Evolutionary conservation across 768 basidiomycete species (phyloP).

Genomic region (Paxillus ammoniavirescens): DNA sequence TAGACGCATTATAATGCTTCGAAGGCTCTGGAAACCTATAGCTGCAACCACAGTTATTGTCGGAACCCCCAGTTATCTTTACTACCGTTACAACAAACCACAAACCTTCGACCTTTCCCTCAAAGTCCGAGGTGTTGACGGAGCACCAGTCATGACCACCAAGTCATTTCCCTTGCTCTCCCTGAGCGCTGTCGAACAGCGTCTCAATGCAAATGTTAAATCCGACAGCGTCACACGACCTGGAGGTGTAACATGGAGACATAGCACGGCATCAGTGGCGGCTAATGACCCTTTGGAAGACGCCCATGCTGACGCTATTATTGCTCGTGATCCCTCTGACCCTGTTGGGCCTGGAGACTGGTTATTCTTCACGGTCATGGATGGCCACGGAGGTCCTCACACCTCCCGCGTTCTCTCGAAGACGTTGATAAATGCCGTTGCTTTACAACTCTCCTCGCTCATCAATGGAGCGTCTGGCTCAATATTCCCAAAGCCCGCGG

Average conservation of each 20-base stretch:
- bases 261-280: conserved; percentile 74
- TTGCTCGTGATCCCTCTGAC: conserved; percentile 62
- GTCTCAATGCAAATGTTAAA: conserved; percentile 54
- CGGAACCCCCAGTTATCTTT: conserved; percentile 58
- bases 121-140: conserved; percentile 52
- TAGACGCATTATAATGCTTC: conserved; percentile 48
- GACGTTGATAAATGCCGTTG: conserved; percentile 81
- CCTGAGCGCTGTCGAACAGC: conserved; percentile 51
- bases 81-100: conserved; percentile 45
- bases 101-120: conserved; percentile 62
- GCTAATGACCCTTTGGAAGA: conserved; percentile 95
- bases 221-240: conserved; percentile 47
- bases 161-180: conserved; percentile 57
- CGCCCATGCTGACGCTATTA: conserved; percentile 67
- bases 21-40: conserved; percentile 67
- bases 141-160: conserved; percentile 53
- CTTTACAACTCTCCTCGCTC: conserved; percentile 66
- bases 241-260: conserved; percentile 64
- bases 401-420: conserved; percentile 85
- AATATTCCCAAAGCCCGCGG: conserved; percentile 34
- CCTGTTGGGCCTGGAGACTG: conserved; percentile 64
- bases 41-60: conserved; percentile 52
- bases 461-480: conserved; percentile 35
- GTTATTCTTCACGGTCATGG: conserved; percentile 87
- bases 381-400: conserved; percentile 82